Evolutionary conservation across 257 asterid species (phyloP), one percentile per base, ranked within the genome.

Genomic region (Paraleonurus japonicus): DNA sequence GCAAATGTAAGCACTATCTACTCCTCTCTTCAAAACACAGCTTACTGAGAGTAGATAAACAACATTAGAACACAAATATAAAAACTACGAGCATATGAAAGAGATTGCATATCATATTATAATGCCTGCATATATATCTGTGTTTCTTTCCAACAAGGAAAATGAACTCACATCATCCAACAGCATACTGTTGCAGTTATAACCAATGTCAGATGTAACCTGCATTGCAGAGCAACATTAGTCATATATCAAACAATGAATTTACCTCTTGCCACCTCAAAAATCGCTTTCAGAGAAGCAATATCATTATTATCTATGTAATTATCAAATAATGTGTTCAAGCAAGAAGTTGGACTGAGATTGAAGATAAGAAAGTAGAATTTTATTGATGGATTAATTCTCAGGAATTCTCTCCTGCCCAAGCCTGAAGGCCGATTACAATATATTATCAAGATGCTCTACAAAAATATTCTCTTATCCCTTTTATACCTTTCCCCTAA

Each of bases 131-230:
- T 4, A n/a, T 51, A 39, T 23, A 22, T 39, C 7, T n/a, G 16
- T 28, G 6, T 17, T 12, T 13, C 33, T 33, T 50, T 47, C 65
- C 22, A 78, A 60, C 63, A 63, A 71, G 60, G 55, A 65, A 75
- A 71, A 67, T 48, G 65, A 27, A 84, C 99, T 94, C 86, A 94
- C 99, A 94, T 94, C 96, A 94, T 82, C 99, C 99, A 94, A 79
- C 99, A 91, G 86, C 99, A 94, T 45, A 94, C 94, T 4, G 98
- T 91, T 5, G 98, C 98, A 15, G 99, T 94, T 71, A 91, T 87
- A 68, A 94, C 76, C 96, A 94, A 76, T 4, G 99, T 94, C 74
- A 91, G 85, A 84, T 88, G 96, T 81, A 94, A 80, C 93, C 98
- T 94, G 89, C 78, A 77, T 75, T 58, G 76, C 5, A 72, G 37